Evolutionary conservation across 139 green algal genomes (phyloP).

Genomic region (Picochlorum costavermella): DNA sequence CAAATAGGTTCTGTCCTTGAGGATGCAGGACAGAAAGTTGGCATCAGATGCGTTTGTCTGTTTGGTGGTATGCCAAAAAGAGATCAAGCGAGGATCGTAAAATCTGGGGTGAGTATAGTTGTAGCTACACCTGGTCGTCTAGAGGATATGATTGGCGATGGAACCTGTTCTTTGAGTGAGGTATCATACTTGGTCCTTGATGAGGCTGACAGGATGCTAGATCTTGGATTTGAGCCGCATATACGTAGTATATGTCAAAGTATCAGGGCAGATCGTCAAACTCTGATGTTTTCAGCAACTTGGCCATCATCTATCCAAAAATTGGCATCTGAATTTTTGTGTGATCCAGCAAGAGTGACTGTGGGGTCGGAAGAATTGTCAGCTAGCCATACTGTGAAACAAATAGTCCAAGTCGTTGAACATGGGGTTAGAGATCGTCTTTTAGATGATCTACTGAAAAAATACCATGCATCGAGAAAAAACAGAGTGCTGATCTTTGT

Average conservation of each 20-base stretch:
- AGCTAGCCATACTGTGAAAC: constrained; percentile 75
- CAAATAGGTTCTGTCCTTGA: constrained; percentile 76
- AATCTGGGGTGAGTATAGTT: constrained; percentile 43
- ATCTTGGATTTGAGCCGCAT: constrained; percentile 86
- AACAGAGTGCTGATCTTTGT: constrained; percentile 92
- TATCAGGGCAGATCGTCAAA: constrained; percentile 79
- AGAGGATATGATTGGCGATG: constrained; percentile 82
- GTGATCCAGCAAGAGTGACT: constrained; percentile 54
- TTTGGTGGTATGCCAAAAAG: constrained; percentile 88
- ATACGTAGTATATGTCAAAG: constrained; percentile 50
- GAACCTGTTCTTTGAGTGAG: constrained; percentile 38
- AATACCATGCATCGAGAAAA: constrained; percentile 71
- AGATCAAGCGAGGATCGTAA: constrained; percentile 40
- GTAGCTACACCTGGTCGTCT: constrained; percentile 86
- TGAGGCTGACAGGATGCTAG: constrained; percentile 91
- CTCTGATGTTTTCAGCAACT: constrained; percentile 94
- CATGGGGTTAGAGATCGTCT: constrained; percentile 45
- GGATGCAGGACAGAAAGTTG: constrained; percentile 40
- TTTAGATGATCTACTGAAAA: constrained; percentile 63
- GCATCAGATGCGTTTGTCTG: constrained; percentile 52
- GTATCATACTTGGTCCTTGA: constrained; percentile 83
- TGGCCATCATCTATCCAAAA: constrained; percentile 82
- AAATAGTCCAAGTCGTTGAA: constrained; percentile 92
- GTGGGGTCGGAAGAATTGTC: constrained; percentile 79
- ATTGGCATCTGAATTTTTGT: constrained; percentile 82